Conservation (phyloP, 169 alveolate species). For the Eimeria sp. region DNA sequence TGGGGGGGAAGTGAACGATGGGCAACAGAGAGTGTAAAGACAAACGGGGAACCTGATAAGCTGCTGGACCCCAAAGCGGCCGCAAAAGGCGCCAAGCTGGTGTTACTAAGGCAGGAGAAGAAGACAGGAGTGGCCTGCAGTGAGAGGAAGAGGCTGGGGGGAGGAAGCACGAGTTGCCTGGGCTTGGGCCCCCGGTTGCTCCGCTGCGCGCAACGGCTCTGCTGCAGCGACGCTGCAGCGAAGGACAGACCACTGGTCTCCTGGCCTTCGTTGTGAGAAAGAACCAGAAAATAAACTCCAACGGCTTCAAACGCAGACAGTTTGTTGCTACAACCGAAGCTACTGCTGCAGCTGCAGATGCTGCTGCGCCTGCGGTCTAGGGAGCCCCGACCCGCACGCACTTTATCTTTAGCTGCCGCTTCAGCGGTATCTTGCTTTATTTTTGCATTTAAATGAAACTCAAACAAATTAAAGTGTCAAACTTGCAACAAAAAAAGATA, state of each 20-base stretch:
- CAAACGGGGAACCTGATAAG: neutral
- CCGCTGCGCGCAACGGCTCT: slow-evolving; percentile 13
- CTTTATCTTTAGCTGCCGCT: slow-evolving; percentile 17
- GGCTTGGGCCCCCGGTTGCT: slow-evolving; percentile 43
- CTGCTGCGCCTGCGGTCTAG: slow-evolving; percentile 24
- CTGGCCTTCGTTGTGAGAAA: slow-evolving; percentile 25
- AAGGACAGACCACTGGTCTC: slow-evolving; percentile 31
- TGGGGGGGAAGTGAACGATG: neutral
- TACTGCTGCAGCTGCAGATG: slow-evolving; percentile 35
- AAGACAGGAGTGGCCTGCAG: slow-evolving; percentile 13
- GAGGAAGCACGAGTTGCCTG: slow-evolving; percentile 45
- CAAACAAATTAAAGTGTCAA: slow-evolving; percentile 15
- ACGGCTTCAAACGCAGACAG: slow-evolving; percentile 26
- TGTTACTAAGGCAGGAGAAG: neutral
- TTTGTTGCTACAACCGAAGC: slow-evolving; percentile 19
- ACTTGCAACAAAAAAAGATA: neutral
- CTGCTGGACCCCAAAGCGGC: slow-evolving; percentile 6
- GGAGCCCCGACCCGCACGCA: slow-evolving; percentile 49
- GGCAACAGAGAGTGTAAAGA: neutral
- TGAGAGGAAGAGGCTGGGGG: neutral
- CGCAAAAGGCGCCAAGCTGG: slow-evolving; percentile 1
- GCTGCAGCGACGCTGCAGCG: slow-evolving; percentile 30
- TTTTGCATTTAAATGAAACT: neutral
- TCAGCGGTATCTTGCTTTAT: neutral
- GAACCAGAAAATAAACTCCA: neutral